A percentile compares a stretch with the other conserved stretches of the same genome.
Conservation (phyloP, 2,329 filamentous ascomycete species). For the Colletotrichum spinosum region DNA sequence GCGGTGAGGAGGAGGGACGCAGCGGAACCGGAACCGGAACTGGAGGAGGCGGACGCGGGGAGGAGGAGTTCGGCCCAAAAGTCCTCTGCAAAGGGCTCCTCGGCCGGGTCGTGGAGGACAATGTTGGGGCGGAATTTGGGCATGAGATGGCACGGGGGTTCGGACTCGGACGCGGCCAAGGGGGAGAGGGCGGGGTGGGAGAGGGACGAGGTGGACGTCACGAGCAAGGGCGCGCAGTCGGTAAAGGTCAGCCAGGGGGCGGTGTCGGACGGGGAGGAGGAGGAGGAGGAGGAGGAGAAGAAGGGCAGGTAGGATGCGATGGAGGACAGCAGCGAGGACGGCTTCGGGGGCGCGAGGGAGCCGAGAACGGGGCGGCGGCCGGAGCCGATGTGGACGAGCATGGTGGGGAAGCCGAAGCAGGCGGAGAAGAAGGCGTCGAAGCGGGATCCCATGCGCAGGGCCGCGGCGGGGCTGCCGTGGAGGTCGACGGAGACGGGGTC, state of each 20-base stretch:
- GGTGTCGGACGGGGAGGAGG: not conserved
- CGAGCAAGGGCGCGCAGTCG: constrained; percentile 80
- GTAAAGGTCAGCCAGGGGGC: constrained; percentile 73
- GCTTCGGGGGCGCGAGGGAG: constrained; percentile 55
- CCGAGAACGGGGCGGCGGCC: constrained; percentile 72
- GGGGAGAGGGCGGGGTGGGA: constrained; percentile 68
- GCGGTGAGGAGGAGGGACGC: constrained; percentile 69
- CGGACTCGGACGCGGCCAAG: constrained; percentile 50
- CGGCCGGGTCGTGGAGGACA: constrained; percentile 72
- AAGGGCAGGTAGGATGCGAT: constrained; percentile 48
- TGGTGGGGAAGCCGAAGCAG: constrained; percentile 71
- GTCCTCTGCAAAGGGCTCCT: constrained; percentile 75
- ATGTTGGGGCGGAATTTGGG: constrained; percentile 80
- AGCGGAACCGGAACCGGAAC: not conserved
- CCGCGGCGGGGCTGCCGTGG: constrained; percentile 67
- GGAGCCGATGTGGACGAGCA: constrained; percentile 74
- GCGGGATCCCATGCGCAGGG: constrained; percentile 70
- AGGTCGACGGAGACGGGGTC: constrained; percentile 65
- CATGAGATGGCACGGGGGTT: constrained; percentile 58
- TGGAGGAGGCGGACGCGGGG: constrained; percentile 12
- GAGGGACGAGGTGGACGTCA: constrained; percentile 79
- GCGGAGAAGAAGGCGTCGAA: constrained; percentile 76
- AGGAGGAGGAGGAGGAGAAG: not conserved
- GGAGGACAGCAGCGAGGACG: constrained; percentile 1
- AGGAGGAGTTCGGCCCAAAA: constrained; percentile 75